Evolutionary conservation across 345 rosid species (phyloP).

Genomic region (Citrus medica): DNA sequence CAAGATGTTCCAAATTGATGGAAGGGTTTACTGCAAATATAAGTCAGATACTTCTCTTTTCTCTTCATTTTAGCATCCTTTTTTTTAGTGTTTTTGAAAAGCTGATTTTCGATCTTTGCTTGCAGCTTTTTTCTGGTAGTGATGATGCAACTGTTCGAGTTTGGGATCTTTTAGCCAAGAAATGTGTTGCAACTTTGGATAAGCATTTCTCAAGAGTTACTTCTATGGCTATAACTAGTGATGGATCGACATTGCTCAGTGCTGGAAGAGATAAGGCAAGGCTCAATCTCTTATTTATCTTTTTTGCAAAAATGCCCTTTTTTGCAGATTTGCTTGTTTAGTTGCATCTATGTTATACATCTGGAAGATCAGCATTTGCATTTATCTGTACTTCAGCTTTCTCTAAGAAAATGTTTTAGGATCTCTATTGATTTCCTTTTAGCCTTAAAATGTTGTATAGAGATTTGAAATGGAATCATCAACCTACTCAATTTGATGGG

Average conservation of each 20-base stretch:
- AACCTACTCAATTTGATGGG: not conserved
- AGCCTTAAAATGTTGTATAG: not conserved
- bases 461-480: not conserved
- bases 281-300: constrained; percentile 7
- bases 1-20: not conserved
- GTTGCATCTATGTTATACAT: not conserved
- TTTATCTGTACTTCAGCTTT: not conserved
- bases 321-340: not conserved
- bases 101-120: not conserved
- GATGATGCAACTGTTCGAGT: constrained; percentile 84
- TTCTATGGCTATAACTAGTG: constrained; percentile 73
- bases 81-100: no score
- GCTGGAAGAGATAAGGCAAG: constrained; percentile 94
- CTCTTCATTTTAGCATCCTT: not conserved
- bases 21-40: not conserved
- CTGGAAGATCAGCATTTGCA: not conserved
- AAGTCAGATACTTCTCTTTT: not conserved
- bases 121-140: constrained; percentile 83
- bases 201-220: constrained; percentile 84
- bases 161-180: constrained; percentile 83
- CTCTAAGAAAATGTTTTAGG: not conserved
- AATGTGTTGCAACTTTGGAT: constrained; percentile 64
- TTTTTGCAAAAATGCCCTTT: not conserved
- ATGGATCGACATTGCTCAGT: constrained; percentile 74
- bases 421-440: not conserved